Evolutionary conservation across 1,284 basidiomycete genomes (phyloP), one percentile per base, ranked within the genome.

Genomic region (Vanrija humicola): DNA sequence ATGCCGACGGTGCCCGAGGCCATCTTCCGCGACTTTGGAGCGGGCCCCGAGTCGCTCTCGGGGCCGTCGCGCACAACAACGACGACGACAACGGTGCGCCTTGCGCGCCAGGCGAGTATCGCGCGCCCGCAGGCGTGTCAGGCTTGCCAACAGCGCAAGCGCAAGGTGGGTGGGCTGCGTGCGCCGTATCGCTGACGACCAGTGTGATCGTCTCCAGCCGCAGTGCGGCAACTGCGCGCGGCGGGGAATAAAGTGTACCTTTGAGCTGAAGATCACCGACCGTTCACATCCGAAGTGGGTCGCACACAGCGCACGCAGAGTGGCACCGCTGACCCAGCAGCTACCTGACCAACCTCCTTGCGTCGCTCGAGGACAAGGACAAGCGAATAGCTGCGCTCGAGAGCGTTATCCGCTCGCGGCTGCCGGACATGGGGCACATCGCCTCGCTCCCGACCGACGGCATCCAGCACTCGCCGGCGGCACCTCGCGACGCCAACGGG

Each of bases 161-260:
- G 34, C 34, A 34, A 34, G 34, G 34, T 34, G 34, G 23, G 12
- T 46, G 16, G 15, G 25, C 10, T n/a, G 38, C 8, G 7, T 23
- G 21, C 6, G 3, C 18, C 19, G 16, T n/a, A n/a, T 23, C 19
- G 6, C 43, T 28, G 25, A 29, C 46, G 39, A 3, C 21, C 51
- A 57, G 56, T 51, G 39, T 55, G 34, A 34, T 34, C 34, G 40
- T n/a, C 15, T 21, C 10, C 50, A 45, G 38, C 55, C 55, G 6
- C 42, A 42, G 19, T 56, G 55, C 26, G 48, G 50, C 47, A 56
- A 52, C 50, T 56, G 55, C 39, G 55, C 52, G 43, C 52, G 49
- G 19, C 50, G 55, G 26, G 43, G 43, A 6, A 56, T 56, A 21
- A 50, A 56, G 9, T 56, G 55, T 18, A 50, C 52, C 5, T 56